Conservation (phyloP, 192 early-diverging fungal genomes). For the Coemansia sp. region DNA sequence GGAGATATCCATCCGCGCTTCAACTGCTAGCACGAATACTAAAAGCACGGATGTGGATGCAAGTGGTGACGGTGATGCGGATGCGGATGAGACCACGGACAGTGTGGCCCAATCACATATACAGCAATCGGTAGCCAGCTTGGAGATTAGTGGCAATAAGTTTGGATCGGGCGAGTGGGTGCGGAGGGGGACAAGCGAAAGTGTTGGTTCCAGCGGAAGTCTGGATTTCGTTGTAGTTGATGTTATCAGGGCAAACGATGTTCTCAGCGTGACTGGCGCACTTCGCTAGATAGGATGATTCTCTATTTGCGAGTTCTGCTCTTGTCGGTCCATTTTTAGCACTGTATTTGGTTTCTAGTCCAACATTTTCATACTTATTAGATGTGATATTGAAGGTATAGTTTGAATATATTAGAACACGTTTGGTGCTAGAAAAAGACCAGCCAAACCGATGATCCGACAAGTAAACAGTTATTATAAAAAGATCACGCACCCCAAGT, state of each 20-base stretch:
- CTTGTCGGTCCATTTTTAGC: no score
- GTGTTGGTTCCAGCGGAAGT: constrained; percentile 65
- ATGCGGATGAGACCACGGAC: constrained; percentile 14
- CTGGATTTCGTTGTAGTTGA: constrained; percentile 76
- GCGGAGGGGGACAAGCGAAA: constrained; percentile 63
- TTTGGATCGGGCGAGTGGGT: constrained; percentile 70
- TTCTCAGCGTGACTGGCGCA: constrained; percentile 80
- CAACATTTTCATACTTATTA: no score
- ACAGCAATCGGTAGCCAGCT: background rate
- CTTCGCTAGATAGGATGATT: constrained; percentile 32
- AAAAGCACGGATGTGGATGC: constrained; percentile 19
- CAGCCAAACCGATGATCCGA: background rate
- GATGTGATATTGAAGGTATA: background rate
- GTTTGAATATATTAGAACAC: background rate
- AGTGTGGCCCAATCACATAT: background rate
- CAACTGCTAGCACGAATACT: background rate
- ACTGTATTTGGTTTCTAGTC: no score
- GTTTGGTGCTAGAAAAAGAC: background rate
- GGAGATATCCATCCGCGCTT: constrained; percentile 29
- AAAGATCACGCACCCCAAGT: constrained; percentile 66
- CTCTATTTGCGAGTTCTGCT: background rate
- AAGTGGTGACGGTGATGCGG: constrained; percentile 15
- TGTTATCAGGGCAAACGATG: constrained; percentile 77
- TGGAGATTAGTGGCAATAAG: constrained; percentile 23
- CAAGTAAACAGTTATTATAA: background rate